Base-by-base conservation (phyloP, 352 stramenopile genomes). In the Aphanomyces stellatus region DNA sequence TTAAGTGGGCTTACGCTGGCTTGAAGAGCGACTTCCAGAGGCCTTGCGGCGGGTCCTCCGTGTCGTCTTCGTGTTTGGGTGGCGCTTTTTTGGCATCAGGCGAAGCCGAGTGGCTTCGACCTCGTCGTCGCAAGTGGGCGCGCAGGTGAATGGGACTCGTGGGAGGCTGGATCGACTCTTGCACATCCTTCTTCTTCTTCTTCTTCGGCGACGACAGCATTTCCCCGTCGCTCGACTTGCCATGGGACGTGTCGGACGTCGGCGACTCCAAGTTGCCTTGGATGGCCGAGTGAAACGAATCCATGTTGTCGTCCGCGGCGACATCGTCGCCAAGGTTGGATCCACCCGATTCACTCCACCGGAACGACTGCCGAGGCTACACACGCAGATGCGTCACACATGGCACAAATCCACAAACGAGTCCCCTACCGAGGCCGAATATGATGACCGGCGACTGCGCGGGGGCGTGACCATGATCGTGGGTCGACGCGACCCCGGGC, bases 11-110 rank as follows among this genome's bases (percentile, higher is more conserved):
- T 35, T 57, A 57, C 30, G 5, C 33, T 19, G 49, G 49, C 27
- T 57, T 57, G 30, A 57, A 57, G 17, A 57, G 7, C 49, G 49
- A 57, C 49, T 57, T 57, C 49, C 49, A 57, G 13, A 57, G 49
- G 19, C 49, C 49, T 33, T n/a, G n/a, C n/a, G n/a, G n/a, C n/a
- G n/a, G n/a, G n/a, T n/a, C n/a, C n/a, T n/a, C n/a, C n/a, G n/a
- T n/a, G n/a, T n/a, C n/a, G n/a, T n/a, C n/a, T n/a, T n/a, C n/a
- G n/a, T n/a, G n/a, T n/a, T n/a, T n/a, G n/a, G 25, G 49, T 57
- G 30, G 30, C 22, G 30, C 22, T 22, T 57, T 30, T 30, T 28
- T 28, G 25, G 19, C 46, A 28, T 22, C 46, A 15, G 49, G 8
- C 22, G 49, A 30, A 37, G 0, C n/a, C n/a, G n/a, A n/a, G n/a